Conservation (phyloP, 768 basidiomycete genomes). For the Pluteus cervinus region DNA sequence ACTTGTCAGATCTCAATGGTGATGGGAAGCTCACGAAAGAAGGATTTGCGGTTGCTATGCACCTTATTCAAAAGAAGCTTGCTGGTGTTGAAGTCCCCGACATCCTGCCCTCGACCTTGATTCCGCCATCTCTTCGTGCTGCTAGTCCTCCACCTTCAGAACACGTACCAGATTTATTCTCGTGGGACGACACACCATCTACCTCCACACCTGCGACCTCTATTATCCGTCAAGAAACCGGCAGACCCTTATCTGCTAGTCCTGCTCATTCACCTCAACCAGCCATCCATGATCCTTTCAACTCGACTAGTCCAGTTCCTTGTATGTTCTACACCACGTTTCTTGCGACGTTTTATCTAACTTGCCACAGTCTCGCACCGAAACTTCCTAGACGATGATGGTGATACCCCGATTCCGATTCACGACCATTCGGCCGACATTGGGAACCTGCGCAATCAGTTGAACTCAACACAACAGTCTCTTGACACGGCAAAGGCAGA, state of each 20-base stretch:
- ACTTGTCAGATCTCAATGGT: slow-evolving; percentile 84
- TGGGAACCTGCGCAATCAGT: slow-evolving; percentile 81
- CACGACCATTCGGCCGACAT: slow-evolving; percentile 81
- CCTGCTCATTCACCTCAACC: slow-evolving; percentile 17
- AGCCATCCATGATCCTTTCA: slow-evolving; percentile 46
- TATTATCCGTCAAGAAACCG: slow-evolving; percentile 33
- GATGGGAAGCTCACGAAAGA: slow-evolving; percentile 85
- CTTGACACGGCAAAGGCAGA: slow-evolving; percentile 62
- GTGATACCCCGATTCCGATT: slow-evolving; percentile 40
- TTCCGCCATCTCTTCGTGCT: slow-evolving; percentile 78
- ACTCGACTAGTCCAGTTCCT: slow-evolving; percentile 24
- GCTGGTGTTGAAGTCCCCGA: slow-evolving; percentile 72
- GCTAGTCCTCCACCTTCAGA: slow-evolving; percentile 39
- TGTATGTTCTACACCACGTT: slow-evolving; percentile 16
- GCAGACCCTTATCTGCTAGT: slow-evolving; percentile 17
- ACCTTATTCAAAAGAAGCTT: slow-evolving; percentile 85
- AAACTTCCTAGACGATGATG: slow-evolving; percentile 59
- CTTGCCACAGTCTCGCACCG: slow-evolving; percentile 14
- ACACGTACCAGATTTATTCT: slow-evolving; percentile 38
- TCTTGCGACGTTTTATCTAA: slow-evolving; percentile 1
- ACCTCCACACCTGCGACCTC: slow-evolving; percentile 40
- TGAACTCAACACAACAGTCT: slow-evolving; percentile 72
- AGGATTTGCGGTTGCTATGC: slow-evolving; percentile 93
- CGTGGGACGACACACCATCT: slow-evolving; percentile 54
- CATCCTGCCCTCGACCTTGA: slow-evolving; percentile 61